Percentiles rank a stretch among this genome's conserved stretches.
These are phyloP conservation scores for Carex myosuroides DNA, from an alignment of 176 grass and related monocot genomes.

Conservation along the genomic window DNA sequence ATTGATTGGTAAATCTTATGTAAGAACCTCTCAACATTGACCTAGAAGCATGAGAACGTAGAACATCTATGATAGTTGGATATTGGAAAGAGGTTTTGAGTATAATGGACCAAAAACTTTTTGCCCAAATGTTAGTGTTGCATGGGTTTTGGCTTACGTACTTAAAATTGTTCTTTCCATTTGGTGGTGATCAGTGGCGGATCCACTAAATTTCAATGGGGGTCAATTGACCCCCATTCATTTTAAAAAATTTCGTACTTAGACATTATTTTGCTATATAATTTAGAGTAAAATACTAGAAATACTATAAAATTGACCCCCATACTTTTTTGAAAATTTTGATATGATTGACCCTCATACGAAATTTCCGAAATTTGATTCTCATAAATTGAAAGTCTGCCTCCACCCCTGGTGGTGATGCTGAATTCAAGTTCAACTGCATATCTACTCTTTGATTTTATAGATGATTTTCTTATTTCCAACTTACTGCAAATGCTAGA, in stretches of 20 bases:
- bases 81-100: not conserved
- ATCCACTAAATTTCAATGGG: too few relatives aligned
- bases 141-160: not conserved
- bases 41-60: not conserved
- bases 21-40: not conserved
- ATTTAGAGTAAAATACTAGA: too few relatives aligned
- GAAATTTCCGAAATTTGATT: too few relatives aligned
- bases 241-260: too few relatives aligned
- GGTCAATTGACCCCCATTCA: too few relatives aligned
- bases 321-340: too few relatives aligned
- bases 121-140: not conserved
- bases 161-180: not conserved
- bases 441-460: not conserved
- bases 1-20: not conserved
- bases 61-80: not conserved
- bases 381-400: too few relatives aligned
- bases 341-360: too few relatives aligned
- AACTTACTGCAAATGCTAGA: not conserved
- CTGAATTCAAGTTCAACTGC: not conserved
- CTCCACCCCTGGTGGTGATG: not conserved
- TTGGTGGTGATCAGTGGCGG: not conserved
- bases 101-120: not conserved
- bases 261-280: too few relatives aligned
- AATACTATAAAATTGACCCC: too few relatives aligned
- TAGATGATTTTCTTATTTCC: not conserved